Conservation (phyloP, 805 yeast species). For the Candida nanaspora region DNA sequence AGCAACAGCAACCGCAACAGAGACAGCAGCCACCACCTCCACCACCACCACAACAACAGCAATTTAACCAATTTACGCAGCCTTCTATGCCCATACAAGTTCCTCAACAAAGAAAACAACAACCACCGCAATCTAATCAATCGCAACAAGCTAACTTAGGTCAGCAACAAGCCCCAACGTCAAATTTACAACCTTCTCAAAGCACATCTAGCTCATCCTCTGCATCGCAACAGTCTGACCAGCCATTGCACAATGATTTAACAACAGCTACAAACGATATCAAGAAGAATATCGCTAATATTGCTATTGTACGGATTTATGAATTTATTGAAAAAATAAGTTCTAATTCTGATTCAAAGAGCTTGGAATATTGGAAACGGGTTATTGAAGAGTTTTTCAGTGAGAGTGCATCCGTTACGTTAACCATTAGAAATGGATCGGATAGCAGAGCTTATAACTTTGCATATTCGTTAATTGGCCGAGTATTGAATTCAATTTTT, state of each 20-base stretch:
- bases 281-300: constrained; percentile 32
- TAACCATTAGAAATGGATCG: constrained; percentile 35
- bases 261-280: constrained; percentile 14
- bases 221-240: too few relatives aligned
- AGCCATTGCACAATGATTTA: constrained; percentile 5
- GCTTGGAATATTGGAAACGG: constrained; percentile 42
- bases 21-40: constrained; percentile 4
- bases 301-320: constrained; percentile 43
- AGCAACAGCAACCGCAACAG: constrained; percentile 12
- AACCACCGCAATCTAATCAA: constrained; percentile 17
- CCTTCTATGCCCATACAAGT: too few relatives aligned
- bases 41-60: constrained; percentile 17
- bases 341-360: constrained; percentile 35
- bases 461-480: constrained; percentile 56
- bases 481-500: constrained; percentile 47
- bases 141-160: constrained; percentile 3
- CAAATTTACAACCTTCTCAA: background rate
- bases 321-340: constrained; percentile 42
- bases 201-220: too few relatives aligned
- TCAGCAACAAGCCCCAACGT: constrained; percentile 2
- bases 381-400: constrained; percentile 45
- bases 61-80: constrained; percentile 12
- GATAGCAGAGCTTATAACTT: constrained; percentile 58
- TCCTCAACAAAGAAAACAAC: too few relatives aligned
- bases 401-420: constrained; percentile 40